These are phyloP conservation scores for Niveomyces coronatus DNA, from an alignment of 2,329 filamentous ascomycete species.

Conservation along the genomic window DNA sequence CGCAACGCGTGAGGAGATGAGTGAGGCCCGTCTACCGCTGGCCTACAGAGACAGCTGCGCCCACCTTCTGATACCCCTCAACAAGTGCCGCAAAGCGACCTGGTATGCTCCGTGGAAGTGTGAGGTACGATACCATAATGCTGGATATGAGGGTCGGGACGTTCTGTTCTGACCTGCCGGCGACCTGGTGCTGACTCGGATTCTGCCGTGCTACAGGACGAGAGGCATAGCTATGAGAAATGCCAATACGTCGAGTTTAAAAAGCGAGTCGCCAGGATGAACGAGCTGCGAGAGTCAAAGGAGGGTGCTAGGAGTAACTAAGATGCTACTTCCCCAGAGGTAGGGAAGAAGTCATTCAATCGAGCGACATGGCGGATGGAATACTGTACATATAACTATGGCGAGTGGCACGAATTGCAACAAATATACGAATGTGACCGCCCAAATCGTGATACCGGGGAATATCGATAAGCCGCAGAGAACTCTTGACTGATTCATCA, in stretches of 20 bases:
- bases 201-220: no score
- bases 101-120: conserved; percentile 98
- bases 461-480: no score
- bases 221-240: conserved; percentile 97
- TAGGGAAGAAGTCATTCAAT: background rate
- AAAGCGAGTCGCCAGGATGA: conserved; percentile 97
- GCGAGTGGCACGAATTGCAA: conserved; percentile 13
- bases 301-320: conserved; percentile 78
- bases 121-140: conserved; percentile 61
- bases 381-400: conserved; percentile 23
- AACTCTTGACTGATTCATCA: no score
- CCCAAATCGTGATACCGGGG: background rate
- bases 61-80: conserved; percentile 86
- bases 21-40: conserved; percentile 76
- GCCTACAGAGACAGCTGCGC: conserved; percentile 94
- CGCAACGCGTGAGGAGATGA: conserved; percentile 89
- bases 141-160: no score
- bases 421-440: conserved; percentile 2
- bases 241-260: conserved; percentile 99
- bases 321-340: conserved; percentile 11
- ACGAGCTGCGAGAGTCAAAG: conserved; percentile 84
- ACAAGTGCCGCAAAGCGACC: conserved; percentile 83
- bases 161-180: background rate
- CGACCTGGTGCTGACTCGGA: no score
- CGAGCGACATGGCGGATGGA: conserved; percentile 7